These are phyloP conservation scores for Theileria annulata DNA, from an alignment of 169 alveolate genomes.

Conservation along the genomic window DNA sequence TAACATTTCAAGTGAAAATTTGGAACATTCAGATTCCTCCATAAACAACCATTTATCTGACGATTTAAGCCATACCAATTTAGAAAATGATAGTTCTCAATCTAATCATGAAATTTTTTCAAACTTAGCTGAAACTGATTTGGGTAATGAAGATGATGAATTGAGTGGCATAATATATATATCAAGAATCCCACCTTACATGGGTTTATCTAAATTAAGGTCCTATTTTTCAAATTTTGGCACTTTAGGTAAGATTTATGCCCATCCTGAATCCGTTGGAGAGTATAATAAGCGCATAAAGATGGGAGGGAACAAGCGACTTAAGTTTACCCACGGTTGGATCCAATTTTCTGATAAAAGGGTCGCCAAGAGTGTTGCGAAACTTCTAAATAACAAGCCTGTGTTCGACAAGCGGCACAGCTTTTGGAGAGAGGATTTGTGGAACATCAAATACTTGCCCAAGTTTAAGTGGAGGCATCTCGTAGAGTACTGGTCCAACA, in stretches of 20 bases:
- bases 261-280: conserved; percentile 67
- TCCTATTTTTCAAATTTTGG: conserved; percentile 77
- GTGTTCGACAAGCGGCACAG: conserved; percentile 90
- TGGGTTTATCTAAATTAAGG: conserved; percentile 81
- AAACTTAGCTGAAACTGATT: neutral
- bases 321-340: conserved; percentile 83
- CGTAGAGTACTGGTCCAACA: conserved; percentile 43
- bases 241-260: conserved; percentile 80
- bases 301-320: conserved; percentile 58
- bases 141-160: neutral
- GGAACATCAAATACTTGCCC: conserved; percentile 89
- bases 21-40: neutral
- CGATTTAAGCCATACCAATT: neutral
- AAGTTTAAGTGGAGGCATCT: conserved; percentile 84
- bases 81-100: neutral
- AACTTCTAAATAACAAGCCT: conserved; percentile 81
- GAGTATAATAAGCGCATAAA: conserved; percentile 53
- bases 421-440: conserved; percentile 85
- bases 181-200: conserved; percentile 86
- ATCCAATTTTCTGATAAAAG: conserved; percentile 85
- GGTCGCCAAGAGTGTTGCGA: conserved; percentile 87
- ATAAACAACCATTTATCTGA: neutral
- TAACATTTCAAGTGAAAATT: neutral
- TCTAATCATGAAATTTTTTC: neutral
- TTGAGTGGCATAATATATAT: conserved; percentile 82